phyloP scores from a whole-genome alignment of 352 stramenopile genomes.

The Phytophthora fragariaefolia region DNA sequence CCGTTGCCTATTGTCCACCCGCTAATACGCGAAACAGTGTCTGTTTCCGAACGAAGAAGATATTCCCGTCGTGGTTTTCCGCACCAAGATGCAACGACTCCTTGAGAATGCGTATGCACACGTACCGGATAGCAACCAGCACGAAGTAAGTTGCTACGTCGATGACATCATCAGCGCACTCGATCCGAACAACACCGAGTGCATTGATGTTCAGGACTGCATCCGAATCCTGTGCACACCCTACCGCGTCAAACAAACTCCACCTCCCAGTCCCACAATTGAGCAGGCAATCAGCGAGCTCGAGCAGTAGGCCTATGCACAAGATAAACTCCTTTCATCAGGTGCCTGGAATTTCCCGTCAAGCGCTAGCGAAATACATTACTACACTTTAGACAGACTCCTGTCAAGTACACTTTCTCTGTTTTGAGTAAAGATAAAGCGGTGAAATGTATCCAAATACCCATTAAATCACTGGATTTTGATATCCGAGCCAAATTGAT shows the following conservation, averaged over 20 bases:
- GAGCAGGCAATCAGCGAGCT: conserved; percentile 1
- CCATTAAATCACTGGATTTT: no score
- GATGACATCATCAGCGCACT: conserved; percentile 73
- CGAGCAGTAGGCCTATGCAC: conserved; percentile 6
- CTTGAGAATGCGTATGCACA: conserved; percentile 71
- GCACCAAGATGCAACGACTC: conserved; percentile 75
- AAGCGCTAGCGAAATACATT: no score
- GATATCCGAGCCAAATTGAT: no score
- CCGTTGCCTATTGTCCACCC: background rate
- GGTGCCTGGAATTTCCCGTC: no score
- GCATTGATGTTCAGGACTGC: conserved; percentile 74
- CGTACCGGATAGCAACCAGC: conserved; percentile 67
- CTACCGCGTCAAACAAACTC: conserved; percentile 41
- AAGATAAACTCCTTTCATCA: no score
- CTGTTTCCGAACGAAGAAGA: conserved; percentile 71
- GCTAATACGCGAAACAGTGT: conserved; percentile 37
- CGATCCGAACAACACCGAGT: conserved; percentile 75
- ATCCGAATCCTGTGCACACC: conserved; percentile 64
- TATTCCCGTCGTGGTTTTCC: conserved; percentile 65
- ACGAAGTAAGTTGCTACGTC: conserved; percentile 76
- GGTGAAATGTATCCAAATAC: no score
- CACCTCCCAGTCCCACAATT: conserved; percentile 6
- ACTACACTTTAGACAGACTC: no score
- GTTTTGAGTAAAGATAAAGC: no score
- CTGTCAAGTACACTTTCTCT: no score